Evolutionary conservation across 2,329 filamentous ascomycete species (phyloP).

Genomic region (Colletotrichum sp.): DNA sequence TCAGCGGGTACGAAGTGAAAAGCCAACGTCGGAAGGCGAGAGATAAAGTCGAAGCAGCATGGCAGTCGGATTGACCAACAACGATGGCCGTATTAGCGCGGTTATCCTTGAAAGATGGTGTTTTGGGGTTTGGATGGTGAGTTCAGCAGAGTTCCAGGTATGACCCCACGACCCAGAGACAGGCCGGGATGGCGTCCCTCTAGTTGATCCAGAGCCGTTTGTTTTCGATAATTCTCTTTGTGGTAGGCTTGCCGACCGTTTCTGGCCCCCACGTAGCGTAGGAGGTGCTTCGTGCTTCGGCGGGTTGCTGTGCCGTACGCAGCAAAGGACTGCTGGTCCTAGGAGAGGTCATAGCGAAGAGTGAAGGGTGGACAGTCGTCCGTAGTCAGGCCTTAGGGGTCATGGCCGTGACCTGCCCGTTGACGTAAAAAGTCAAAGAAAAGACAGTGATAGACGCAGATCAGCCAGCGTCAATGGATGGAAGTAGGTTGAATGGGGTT

Average conservation of each 20-base stretch:
- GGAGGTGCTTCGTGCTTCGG: not conserved
- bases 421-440: constrained; percentile 1
- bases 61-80: not conserved
- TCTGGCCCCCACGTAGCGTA: constrained; percentile 2
- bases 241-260: constrained; percentile 2
- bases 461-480: not conserved
- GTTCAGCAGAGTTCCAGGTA: constrained; percentile 10
- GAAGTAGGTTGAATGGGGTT: not conserved
- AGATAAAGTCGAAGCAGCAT: not conserved
- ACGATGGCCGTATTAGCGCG: not conserved
- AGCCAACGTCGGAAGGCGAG: not conserved
- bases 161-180: constrained; percentile 3
- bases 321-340: not conserved
- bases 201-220: not conserved
- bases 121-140: constrained; percentile 5
- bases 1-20: not conserved
- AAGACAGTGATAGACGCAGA: not conserved
- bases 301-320: not conserved
- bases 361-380: not conserved
- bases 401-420: not conserved
- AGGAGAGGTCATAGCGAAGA: constrained; percentile 1
- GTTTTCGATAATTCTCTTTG: not conserved
- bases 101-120: not conserved
- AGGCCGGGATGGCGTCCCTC: not conserved
- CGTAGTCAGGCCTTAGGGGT: not conserved